phyloP scores from a whole-genome alignment of 2,329 filamentous ascomycete species.

The Penicillium sp. region DNA sequence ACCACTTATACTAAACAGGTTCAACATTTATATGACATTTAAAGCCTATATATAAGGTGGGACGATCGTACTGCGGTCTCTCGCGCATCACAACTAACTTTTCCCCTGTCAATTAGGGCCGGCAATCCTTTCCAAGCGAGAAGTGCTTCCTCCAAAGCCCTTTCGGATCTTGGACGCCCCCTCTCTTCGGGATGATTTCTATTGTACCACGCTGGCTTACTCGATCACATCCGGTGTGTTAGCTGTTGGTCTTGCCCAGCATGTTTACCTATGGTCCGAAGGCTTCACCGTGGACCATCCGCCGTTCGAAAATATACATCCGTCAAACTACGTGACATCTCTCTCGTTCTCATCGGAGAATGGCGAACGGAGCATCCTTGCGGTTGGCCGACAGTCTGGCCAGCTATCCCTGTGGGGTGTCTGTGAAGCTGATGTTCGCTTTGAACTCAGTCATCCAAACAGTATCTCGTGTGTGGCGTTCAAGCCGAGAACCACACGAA shows the following conservation, averaged over 20 bases:
- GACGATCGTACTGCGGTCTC: background rate
- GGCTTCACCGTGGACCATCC: slow-evolving; percentile 61
- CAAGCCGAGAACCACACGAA: slow-evolving; percentile 61
- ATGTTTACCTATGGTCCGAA: slow-evolving; percentile 90
- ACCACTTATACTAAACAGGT: slow-evolving; percentile 3
- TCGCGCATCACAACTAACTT: slow-evolving; percentile 13
- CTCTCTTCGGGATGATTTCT: slow-evolving; percentile 88
- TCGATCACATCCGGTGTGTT: slow-evolving; percentile 71
- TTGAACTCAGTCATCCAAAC: slow-evolving; percentile 69
- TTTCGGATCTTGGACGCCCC: slow-evolving; percentile 90
- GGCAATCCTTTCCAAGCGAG: slow-evolving; percentile 16
- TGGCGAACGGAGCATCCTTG: slow-evolving; percentile 76
- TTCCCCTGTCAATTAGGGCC: slow-evolving; percentile 23
- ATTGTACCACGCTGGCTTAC: slow-evolving; percentile 88
- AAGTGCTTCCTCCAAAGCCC: slow-evolving; percentile 66
- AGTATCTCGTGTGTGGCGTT: slow-evolving; percentile 79
- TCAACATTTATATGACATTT: slow-evolving; percentile 7
- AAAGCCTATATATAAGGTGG: background rate
- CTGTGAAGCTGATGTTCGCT: slow-evolving; percentile 63
- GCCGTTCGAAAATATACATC: slow-evolving; percentile 52
- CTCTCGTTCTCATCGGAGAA: slow-evolving; percentile 82
- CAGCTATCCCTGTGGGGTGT: slow-evolving; percentile 75
- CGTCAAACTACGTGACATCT: slow-evolving; percentile 67
- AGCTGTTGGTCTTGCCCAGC: slow-evolving; percentile 75
- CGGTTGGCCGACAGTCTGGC: slow-evolving; percentile 77